A percentile compares a stretch with the other conserved stretches of the same genome.
Evolutionary conservation across 768 basidiomycete genomes (phyloP).

Genomic region (Daedaleopsis sinensis): DNA sequence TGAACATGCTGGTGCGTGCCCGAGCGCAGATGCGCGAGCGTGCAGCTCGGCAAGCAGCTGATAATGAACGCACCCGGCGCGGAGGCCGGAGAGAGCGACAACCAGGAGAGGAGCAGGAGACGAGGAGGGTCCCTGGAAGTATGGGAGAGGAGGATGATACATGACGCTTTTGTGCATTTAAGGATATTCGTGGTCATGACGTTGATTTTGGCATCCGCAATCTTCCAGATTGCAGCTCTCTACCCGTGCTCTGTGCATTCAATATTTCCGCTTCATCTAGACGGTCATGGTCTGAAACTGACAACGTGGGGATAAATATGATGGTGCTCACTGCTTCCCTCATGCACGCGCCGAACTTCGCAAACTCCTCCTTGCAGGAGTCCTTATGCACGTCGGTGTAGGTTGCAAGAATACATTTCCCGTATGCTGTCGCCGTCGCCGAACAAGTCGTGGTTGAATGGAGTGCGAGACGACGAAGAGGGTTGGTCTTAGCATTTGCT

Average conservation of each 20-base stretch:
- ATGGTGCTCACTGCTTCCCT: slow-evolving; percentile 66
- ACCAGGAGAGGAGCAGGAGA: slow-evolving; percentile 40
- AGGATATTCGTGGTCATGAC: not conserved
- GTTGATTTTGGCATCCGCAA: not conserved
- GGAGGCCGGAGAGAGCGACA: slow-evolving; percentile 23
- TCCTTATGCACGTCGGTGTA: slow-evolving; percentile 87
- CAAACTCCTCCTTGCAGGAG: slow-evolving; percentile 84
- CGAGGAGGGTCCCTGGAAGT: slow-evolving; percentile 19
- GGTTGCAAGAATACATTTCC: slow-evolving; percentile 81
- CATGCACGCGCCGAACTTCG: slow-evolving; percentile 81
- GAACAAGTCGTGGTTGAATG: slow-evolving; percentile 76
- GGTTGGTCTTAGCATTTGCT: slow-evolving; percentile 39
- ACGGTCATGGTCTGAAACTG: not conserved
- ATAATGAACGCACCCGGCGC: slow-evolving; percentile 25
- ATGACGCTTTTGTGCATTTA: slow-evolving; percentile 1
- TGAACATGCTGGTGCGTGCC: slow-evolving; percentile 51
- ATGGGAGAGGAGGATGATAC: slow-evolving; percentile 8
- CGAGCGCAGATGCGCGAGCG: slow-evolving; percentile 46
- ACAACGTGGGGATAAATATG: not conserved
- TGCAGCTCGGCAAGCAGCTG: slow-evolving; percentile 16
- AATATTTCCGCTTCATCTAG: slow-evolving; percentile 64
- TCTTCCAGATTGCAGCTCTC: not conserved
- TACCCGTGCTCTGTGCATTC: slow-evolving; percentile 11
- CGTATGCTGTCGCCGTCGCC: slow-evolving; percentile 76
- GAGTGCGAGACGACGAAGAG: slow-evolving; percentile 66